Evolutionary conservation across 345 rosid species (phyloP), one percentile per base, ranked within the genome.

Genomic region (Odontarrhena argentea): DNA sequence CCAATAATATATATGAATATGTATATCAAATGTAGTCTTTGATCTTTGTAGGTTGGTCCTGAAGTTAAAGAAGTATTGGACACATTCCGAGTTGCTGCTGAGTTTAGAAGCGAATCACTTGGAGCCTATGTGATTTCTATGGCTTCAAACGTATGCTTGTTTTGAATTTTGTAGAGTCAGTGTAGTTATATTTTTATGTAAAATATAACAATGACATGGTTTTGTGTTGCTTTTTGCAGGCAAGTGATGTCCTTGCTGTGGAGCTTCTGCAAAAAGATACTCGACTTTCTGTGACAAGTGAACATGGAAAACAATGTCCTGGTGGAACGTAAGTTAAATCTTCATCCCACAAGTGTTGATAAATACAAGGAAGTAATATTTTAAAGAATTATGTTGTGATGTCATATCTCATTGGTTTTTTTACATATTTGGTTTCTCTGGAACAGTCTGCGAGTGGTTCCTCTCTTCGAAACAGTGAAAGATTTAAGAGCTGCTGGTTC

Each of bases 111-210:
- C 67, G 95, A 91, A 70, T 87, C 91, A 18, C 95, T 94, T 75
- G 99, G 99, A 68, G 97, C 99, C 68, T 94, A 94, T 71, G 92
- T 94, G 70, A 94, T 94, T 62, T 94, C 99, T 37, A 91, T 94
- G 99, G 97, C 99, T 74, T 94, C 97, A 74, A 84, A 93, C 81
- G 98, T 92, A 85, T 62, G 74, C 50, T 52, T 64, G 42, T 43
- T 45, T 53, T 70, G 18, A 10, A 40, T 63, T 52, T 47, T 73
- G 15, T 18, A 30, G 40, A 65, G 14, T 52, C n/a, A 47, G 32
- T 65, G 25, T 58, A 32, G 34, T 38, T 51, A 38, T 57, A 14
- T 38, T 32, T 58, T 46, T 18, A 3, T 32, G 3, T 37, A 44
- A 38, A 14, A 55, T 45, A 43, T 35, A 72, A 55, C n/a, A 63